Conservation (phyloP, 305 asterid genomes). For the Fraxinus floribunda region DNA sequence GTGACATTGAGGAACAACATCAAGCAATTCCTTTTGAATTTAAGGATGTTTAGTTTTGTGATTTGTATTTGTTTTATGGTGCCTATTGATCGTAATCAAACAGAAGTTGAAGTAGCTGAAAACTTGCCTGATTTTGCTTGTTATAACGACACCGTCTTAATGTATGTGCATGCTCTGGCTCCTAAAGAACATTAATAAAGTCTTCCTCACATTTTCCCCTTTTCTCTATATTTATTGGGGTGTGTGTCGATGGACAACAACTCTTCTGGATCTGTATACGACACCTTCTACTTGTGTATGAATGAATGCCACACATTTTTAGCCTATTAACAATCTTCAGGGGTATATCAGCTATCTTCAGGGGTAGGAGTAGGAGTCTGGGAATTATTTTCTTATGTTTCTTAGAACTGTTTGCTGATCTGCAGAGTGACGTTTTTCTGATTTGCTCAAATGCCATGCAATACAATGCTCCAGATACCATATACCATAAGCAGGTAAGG, state of each 20-base stretch:
- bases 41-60: neutral
- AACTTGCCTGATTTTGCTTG: constrained; percentile 8
- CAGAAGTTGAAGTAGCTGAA: neutral
- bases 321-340: neutral
- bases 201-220: neutral
- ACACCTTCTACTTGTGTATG: neutral
- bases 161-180: neutral
- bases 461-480: constrained; percentile 85
- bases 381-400: neutral
- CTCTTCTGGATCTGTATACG: neutral
- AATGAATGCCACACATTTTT: neutral
- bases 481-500: constrained; percentile 84
- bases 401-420: constrained; percentile 13
- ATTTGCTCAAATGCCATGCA: constrained; percentile 95
- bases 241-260: neutral
- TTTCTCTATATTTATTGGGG: neutral
- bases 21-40: neutral
- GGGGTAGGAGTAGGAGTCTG: neutral
- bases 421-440: constrained; percentile 82
- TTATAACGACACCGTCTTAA: neutral
- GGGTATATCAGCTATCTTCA: constrained; percentile 6
- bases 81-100: neutral
- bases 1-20: neutral
- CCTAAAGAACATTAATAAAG: neutral
- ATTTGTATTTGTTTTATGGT: neutral